These are phyloP conservation scores for Byssochlamys sp. DNA, from an alignment of 2,329 filamentous ascomycete species.

Conservation along the genomic window DNA sequence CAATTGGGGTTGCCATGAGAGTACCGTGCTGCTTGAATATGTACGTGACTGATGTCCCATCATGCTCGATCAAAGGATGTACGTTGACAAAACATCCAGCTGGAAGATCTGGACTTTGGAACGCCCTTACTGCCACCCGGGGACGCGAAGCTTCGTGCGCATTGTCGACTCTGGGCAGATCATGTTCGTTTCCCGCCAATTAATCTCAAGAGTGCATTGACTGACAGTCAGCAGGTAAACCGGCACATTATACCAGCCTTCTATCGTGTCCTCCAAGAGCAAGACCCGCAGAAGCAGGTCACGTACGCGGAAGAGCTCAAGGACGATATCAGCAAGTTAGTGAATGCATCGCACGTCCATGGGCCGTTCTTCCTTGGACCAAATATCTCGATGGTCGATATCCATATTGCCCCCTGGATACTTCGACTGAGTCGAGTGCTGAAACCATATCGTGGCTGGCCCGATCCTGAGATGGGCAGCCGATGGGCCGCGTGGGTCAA, in stretches of 20 bases:
- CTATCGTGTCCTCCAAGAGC: slow-evolving; percentile 61
- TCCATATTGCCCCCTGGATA: slow-evolving; percentile 68
- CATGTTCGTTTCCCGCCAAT: slow-evolving; percentile 47
- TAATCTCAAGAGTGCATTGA: slow-evolving; percentile 4
- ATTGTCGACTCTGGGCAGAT: slow-evolving; percentile 69
- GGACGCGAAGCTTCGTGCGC: slow-evolving; percentile 58
- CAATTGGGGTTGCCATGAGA: slow-evolving; percentile 75
- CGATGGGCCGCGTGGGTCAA: slow-evolving; percentile 62
- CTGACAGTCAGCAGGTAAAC: slow-evolving; percentile 51
- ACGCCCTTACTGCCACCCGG: slow-evolving; percentile 54
- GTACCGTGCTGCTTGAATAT: slow-evolving; percentile 75
- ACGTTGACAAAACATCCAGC: slow-evolving; percentile 30
- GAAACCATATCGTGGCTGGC: slow-evolving; percentile 57
- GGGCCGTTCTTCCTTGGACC: slow-evolving; percentile 62
- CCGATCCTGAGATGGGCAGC: slow-evolving; percentile 51
- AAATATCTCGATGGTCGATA: slow-evolving; percentile 56
- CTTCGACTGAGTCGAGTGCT: slow-evolving; percentile 58
- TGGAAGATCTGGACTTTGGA: slow-evolving; percentile 61
- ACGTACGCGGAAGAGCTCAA: slow-evolving; percentile 54
- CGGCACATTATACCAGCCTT: slow-evolving; percentile 66
- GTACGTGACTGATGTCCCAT: slow-evolving; percentile 35
- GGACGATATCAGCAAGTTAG: slow-evolving; percentile 53
- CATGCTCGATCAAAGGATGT: neutral
- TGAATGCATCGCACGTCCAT: slow-evolving; percentile 46
- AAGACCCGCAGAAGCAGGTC: slow-evolving; percentile 50